Conservation (phyloP, 2,329 filamentous ascomycete genomes). For the Paradendryphiella salina region DNA sequence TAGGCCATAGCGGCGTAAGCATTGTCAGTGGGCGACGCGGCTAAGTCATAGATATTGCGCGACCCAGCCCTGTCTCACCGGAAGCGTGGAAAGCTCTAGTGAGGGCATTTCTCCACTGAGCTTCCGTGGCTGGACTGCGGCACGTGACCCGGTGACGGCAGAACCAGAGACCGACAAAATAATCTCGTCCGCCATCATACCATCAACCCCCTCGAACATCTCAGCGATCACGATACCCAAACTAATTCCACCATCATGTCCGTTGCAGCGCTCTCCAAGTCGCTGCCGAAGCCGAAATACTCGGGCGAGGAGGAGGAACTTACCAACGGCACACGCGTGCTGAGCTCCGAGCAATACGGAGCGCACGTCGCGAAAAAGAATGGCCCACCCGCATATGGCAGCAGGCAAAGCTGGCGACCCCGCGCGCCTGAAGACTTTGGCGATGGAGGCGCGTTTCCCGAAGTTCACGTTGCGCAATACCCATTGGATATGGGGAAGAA, state of each 20-base stretch:
- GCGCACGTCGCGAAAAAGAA: conserved; percentile 78
- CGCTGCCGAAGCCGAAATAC: conserved; percentile 88
- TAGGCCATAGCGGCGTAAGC: not conserved
- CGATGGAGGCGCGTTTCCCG: conserved; percentile 94
- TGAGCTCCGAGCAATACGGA: conserved; percentile 78
- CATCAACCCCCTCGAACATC: not conserved
- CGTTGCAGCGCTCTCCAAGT: conserved; percentile 69
- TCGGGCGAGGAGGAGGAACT: conserved; percentile 85
- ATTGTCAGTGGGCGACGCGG: not conserved
- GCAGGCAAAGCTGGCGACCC: conserved; percentile 87
- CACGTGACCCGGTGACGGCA: conserved; percentile 20
- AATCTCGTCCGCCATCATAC: conserved; percentile 6
- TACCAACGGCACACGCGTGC: conserved; percentile 78
- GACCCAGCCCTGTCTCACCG: not conserved
- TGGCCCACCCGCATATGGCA: conserved; percentile 85
- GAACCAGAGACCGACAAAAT: conserved; percentile 12
- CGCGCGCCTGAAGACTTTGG: conserved; percentile 88
- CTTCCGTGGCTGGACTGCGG: not conserved
- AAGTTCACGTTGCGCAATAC: conserved; percentile 92
- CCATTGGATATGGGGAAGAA: conserved; percentile 94
- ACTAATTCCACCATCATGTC: conserved; percentile 32
- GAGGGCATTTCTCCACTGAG: not conserved
- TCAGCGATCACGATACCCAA: not conserved
- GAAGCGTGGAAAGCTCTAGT: not conserved
- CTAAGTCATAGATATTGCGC: not conserved